Base-by-base conservation (phyloP, 768 basidiomycete species). In the Collybia nuda region DNA sequence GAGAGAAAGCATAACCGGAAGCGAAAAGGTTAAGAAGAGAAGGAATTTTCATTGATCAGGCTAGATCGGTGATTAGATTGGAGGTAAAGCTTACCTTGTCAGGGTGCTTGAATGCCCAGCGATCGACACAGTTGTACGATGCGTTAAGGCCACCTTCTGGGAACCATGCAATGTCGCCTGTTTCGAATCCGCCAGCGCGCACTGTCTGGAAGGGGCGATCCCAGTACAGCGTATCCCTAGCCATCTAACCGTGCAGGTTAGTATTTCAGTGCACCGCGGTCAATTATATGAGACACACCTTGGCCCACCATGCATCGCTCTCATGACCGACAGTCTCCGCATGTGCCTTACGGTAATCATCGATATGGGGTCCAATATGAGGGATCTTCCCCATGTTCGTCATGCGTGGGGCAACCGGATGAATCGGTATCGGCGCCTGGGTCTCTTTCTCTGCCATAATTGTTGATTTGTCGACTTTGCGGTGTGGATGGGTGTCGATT, bases 81-180 rank as follows among this genome's bases (percentile, higher is more conserved):
- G 45, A n/a, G 21, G 44, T 40, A 24, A 32, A 26, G 43, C 62
- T 41, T 50, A 84, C 88, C 73, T 84, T 86, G 67, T 97, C 73
- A 0, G 96, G 97, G 62, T 94, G 73, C 64, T 85, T 82, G 74
- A 88, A 94, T 14, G 92, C 96, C 87, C 93, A 95, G 50, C 96
- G 84, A 67, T 99, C 97, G 44, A 99, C 92, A 62, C 93, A 96
- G 71, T 99, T 99, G 79, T 98, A 98, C 7, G 93, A 85, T 1
- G 88, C 96, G 62, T 95, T 97, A 58, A 96, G 71, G 3, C 77
- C 86, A 24, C 96, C 96, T 61, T 99, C 95, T 4, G 93, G 93
- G 80, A 98, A 98, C 96, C 96, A 98, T 55, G 80, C 80, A 52
- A 96, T 85, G 65, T 97, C 92, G 23, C 95, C 96, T 1, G 79